Evolutionary conservation across 1,284 basidiomycete genomes (phyloP), one percentile per base, ranked within the genome.

Genomic region (Ceratobasidium sp.): DNA sequence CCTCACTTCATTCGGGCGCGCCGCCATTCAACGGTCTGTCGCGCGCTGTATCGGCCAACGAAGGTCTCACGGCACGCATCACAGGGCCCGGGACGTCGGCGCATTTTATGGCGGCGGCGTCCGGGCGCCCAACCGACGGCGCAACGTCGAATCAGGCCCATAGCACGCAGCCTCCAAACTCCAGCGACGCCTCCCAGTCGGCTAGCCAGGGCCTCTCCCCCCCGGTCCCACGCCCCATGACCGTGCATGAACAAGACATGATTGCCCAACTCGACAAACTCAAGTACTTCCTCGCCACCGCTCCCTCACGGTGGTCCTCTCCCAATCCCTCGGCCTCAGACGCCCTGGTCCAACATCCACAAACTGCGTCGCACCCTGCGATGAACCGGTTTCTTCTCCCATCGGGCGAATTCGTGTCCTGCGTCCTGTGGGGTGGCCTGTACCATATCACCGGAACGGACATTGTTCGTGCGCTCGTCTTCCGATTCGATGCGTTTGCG

Each of bases 371-470:
- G 32, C 76, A 91, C 76, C 89, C 90, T 5, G 86, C 87, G 43
- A 85, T 96, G 74, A 91, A 92, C 74, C 85, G 91, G 35, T 95
- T 96, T 77, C 83, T 88, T 35, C 84, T 95, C 10, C 93, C 93
- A 0, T 88, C 90, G 71, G 88, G 90, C 64, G 94, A 96, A 79
- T 89, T 89, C 74, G 92, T 96, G 52, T 88, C 91, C 4, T 96
- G 94, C 77, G 91, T 96, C 10, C 84, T 93, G 31, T 96, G 94
- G 94, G 88, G 89, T 69, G 90, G 92, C 2, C 82, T 92, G 34
- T 95, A 93, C 76, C 92, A 96, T 76, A 93, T 96, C 78, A 95
- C 93, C 0, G 94, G 94, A 20, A 96, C 93, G n/a, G 89, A 92
- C 79, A 91, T 92, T 75, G 93, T 96, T 45, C 85, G 94, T 71